Evolutionary conservation across 345 rosid genomes (phyloP), one percentile per base, ranked within the genome.

Genomic region (Cardamine chenopodiifolia): DNA sequence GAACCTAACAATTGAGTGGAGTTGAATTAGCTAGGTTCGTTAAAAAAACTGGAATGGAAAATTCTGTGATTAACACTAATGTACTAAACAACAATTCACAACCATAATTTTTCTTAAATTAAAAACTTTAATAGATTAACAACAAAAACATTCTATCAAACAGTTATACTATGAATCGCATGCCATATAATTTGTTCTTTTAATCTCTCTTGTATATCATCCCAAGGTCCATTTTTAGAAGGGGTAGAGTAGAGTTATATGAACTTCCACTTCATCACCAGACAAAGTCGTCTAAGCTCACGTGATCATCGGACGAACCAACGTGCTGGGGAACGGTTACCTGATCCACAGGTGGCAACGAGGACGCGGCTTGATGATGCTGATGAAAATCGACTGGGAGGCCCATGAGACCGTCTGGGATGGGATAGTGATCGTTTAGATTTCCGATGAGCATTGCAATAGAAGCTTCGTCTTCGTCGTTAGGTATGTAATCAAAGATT

Each of bases 391-490:
- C 74, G 22, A 54, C 2, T 7, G 59, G 25, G 58, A 76, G 25
- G 34, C 11, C 69, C 50, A 68, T 61, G 34, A 61, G 40, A 69
- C 62, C 31, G 31, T 44, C 39, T 42, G 64, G 74, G 40, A 22
- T 61, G 49, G 79, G 75, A 62, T 50, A 62, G 3, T 77, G 31
- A 55, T 70, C 71, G 28, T 74, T 75, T 48, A 86, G 87, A 47
- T 92, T 84, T 70, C 84, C 86, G 1, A 82, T 78, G 2, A 86
- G 87, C 45, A 82, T 59, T 15, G 80, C 89, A 17, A 83, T 57
- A 15, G 88, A 78, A 60, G 76, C 82, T 18, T 85, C 88, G 44
- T 85, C 97, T 52, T 87, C 96, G 9, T 86, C 87, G 23, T 71
- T 77, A 55, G 81, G 79, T 25, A 60, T 35, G 66, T 67, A 37